phyloP scores from a whole-genome alignment of 495 filamentous ascomycete species.

The Lepraria neglecta region DNA sequence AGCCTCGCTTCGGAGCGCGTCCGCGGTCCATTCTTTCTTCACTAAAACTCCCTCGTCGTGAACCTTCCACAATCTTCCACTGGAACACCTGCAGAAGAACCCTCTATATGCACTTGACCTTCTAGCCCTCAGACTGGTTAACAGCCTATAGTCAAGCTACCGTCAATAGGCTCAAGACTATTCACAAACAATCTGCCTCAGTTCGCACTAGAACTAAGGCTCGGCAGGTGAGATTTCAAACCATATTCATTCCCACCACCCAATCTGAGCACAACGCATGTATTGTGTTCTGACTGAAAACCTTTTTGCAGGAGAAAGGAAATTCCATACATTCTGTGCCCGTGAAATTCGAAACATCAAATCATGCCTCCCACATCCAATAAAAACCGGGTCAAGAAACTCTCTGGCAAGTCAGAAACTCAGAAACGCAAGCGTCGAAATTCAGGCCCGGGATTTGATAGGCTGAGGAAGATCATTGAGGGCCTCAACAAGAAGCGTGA shows the following conservation, averaged over 20 bases:
- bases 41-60: not conserved
- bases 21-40: not conserved
- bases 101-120: not conserved
- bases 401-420: no score
- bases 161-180: not conserved
- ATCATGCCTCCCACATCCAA: no score
- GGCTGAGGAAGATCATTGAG: no score
- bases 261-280: not conserved
- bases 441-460: no score
- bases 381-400: no score
- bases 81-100: no score
- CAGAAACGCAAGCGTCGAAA: no score
- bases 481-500: no score
- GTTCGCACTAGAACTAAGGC: not conserved
- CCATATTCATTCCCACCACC: not conserved
- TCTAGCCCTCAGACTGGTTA: not conserved
- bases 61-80: not conserved
- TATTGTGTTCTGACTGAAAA: not conserved
- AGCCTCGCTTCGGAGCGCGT: not conserved
- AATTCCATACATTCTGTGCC: not conserved
- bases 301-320: not conserved
- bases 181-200: not conserved
- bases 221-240: constrained; percentile 1
- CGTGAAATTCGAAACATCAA: no score
- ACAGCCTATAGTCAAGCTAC: not conserved